Percentiles rank a stretch among this genome's conserved stretches.
Conservation (phyloP, 352 stramenopile genomes). For the Phytophthora nicotianae region DNA sequence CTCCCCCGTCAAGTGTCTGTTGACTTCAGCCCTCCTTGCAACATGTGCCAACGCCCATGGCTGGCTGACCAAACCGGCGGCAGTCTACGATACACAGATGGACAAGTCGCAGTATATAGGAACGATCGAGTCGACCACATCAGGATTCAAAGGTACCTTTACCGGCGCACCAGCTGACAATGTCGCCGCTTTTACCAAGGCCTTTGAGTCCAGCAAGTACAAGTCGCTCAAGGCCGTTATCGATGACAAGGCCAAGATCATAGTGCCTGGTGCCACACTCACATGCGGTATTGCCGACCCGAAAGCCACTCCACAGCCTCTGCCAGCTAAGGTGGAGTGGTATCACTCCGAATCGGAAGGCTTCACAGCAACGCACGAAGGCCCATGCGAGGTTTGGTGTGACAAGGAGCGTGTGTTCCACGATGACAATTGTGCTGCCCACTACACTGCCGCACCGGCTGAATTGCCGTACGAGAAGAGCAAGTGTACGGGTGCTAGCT, state of each 20-base stretch:
- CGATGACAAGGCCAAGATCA: constrained; percentile 29
- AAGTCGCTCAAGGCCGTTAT: constrained; percentile 33
- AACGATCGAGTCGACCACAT: constrained; percentile 30
- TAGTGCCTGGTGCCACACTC: constrained; percentile 27
- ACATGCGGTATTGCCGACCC: constrained; percentile 29
- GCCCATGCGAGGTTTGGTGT: constrained; percentile 51
- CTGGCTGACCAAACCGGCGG: constrained; percentile 30
- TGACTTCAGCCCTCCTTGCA: constrained; percentile 16
- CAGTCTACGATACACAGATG: constrained; percentile 20
- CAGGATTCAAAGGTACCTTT: constrained; percentile 33
- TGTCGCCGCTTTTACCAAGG: constrained; percentile 30
- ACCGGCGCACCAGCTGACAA: constrained; percentile 26
- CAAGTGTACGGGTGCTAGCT: constrained; percentile 25
- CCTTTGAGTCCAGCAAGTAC: constrained; percentile 30
- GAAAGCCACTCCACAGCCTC: constrained; percentile 21
- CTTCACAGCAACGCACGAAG: constrained; percentile 45
- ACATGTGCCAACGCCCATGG: constrained; percentile 23
- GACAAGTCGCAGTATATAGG: constrained; percentile 35
- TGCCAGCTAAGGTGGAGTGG: constrained; percentile 34
- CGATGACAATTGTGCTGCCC: constrained; percentile 40
- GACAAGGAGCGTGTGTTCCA: constrained; percentile 45
- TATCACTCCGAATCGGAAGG: constrained; percentile 33
- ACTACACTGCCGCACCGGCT: constrained; percentile 34
- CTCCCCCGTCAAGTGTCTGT: not conserved
- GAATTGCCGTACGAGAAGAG: constrained; percentile 46